phyloP scores from a whole-genome alignment of 2,329 filamentous ascomycete species.

The Fusarium sp. region DNA sequence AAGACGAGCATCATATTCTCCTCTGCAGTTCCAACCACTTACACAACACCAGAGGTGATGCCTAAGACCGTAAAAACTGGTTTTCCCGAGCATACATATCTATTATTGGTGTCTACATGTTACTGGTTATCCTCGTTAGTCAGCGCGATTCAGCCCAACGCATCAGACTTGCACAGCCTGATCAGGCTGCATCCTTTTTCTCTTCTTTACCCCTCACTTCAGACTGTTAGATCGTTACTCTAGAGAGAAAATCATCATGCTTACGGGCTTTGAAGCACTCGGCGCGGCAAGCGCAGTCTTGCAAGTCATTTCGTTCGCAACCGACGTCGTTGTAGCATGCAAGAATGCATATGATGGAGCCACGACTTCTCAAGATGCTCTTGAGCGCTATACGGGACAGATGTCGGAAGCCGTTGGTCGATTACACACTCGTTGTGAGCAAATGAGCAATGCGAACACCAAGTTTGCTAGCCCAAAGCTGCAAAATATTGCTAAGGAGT shows the following conservation, averaged over 20 bases:
- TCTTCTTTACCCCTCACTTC: neutral
- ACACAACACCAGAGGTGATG: accelerated
- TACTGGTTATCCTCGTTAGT: accelerated
- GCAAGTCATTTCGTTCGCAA: constrained; percentile 22
- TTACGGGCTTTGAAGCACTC: constrained; percentile 5
- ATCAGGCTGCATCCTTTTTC: neutral
- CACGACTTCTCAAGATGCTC: neutral
- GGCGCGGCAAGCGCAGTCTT: constrained; percentile 22
- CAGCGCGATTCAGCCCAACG: neutral
- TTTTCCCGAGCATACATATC: neutral
- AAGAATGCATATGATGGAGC: constrained; percentile 9
- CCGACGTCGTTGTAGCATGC: neutral
- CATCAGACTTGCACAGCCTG: neutral
- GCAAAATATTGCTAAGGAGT: neutral
- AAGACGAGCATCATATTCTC: accelerated
- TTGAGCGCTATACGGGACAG: neutral
- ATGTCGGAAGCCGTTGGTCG: neutral
- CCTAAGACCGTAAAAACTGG: neutral
- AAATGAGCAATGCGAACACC: accelerated
- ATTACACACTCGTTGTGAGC: neutral
- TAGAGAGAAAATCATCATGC: accelerated
- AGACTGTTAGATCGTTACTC: neutral
- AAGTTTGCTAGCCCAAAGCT: neutral
- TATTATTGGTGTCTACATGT: neutral
- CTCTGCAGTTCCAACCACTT: neutral